Conservation (phyloP, 2,329 filamentous ascomycete genomes). For the Cladosporium cucumerinum region DNA sequence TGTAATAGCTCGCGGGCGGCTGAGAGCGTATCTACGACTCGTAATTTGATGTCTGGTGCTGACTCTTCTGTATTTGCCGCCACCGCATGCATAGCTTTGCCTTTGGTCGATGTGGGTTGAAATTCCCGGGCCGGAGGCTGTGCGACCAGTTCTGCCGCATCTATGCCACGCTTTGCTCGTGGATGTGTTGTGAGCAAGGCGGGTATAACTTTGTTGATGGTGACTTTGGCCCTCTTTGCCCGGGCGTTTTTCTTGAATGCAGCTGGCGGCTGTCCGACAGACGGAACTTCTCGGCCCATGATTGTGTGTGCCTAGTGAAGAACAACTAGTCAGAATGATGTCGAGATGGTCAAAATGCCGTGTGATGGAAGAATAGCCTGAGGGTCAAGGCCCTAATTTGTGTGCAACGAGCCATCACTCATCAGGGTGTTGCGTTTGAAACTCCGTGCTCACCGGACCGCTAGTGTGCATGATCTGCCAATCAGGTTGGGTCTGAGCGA, state of each 20-base stretch:
- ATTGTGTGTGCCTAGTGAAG: background rate
- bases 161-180: constrained; percentile 54
- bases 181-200: constrained; percentile 52
- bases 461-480: background rate
- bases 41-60: constrained; percentile 33
- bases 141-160: constrained; percentile 50
- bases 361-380: background rate
- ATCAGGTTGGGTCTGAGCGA: background rate
- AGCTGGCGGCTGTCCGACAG: constrained; percentile 22
- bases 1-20: constrained; percentile 42
- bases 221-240: constrained; percentile 43
- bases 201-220: constrained; percentile 59
- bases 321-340: background rate
- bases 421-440: background rate
- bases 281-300: constrained; percentile 23
- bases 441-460: background rate
- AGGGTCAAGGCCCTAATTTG: background rate
- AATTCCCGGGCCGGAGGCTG: constrained; percentile 34
- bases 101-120: background rate
- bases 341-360: background rate
- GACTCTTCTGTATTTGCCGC: background rate
- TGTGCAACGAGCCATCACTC: background rate
- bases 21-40: constrained; percentile 54
- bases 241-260: constrained; percentile 27
- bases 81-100: constrained; percentile 21